Evolutionary conservation across 257 asterid species (phyloP).

Genomic region (Vinca minor): DNA sequence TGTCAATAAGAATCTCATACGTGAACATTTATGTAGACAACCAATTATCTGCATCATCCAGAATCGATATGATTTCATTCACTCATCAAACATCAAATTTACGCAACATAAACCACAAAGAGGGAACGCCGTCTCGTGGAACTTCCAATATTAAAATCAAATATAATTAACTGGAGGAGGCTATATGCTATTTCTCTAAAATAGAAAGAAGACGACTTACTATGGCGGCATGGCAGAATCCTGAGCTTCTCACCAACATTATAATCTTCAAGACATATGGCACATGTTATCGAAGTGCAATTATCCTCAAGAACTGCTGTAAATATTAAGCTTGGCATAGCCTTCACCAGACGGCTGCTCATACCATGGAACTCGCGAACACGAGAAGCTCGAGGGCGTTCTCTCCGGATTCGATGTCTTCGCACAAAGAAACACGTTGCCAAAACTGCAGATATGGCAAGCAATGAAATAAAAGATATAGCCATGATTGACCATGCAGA

Average conservation of each 20-base stretch:
- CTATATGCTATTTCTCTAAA: not conserved
- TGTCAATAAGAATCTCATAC: slow-evolving; percentile 3
- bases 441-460: slow-evolving; percentile 66
- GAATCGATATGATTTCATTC: not conserved
- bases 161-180: not conserved
- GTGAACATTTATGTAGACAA: not conserved
- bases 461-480: slow-evolving; percentile 57
- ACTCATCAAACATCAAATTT: too few species aligned
- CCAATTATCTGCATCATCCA: not conserved
- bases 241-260: slow-evolving; percentile 70
- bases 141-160: not conserved
- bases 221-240: slow-evolving; percentile 75
- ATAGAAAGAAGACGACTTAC: slow-evolving; percentile 45
- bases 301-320: slow-evolving; percentile 75
- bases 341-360: slow-evolving; percentile 75
- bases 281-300: slow-evolving; percentile 70
- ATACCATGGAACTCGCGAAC: slow-evolving; percentile 65
- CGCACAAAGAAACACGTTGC: slow-evolving; percentile 78
- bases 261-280: slow-evolving; percentile 89
- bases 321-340: slow-evolving; percentile 74
- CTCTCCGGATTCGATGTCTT: slow-evolving; percentile 60
- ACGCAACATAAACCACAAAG: not conserved
- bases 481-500: slow-evolving; percentile 76
- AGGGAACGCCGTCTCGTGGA: not conserved
- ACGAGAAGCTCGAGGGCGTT: slow-evolving; percentile 33